A percentile compares a stretch with the other conserved stretches of the same genome.
Evolutionary conservation across 176 grass and related monocot species (phyloP).

Genomic region (Rhynchospora tenuis): DNA sequence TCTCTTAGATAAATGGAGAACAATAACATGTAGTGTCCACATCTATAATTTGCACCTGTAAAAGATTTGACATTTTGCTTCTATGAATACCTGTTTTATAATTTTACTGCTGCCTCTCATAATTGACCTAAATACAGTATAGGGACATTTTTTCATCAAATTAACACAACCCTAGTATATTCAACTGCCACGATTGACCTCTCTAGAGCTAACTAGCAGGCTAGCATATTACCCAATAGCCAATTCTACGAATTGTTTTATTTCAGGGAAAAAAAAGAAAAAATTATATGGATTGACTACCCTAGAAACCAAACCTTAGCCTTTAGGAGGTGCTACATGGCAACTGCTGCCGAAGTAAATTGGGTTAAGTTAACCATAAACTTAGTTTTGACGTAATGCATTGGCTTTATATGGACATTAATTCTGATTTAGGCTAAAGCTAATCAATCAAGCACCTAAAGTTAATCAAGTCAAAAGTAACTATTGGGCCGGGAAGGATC

Average conservation of each 20-base stretch:
- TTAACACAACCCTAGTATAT: not conserved
- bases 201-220: not conserved
- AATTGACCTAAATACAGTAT: not conserved
- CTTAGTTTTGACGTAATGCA: not conserved
- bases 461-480: constrained; percentile 9
- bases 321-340: not conserved
- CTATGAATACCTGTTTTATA: not conserved
- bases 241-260: not conserved
- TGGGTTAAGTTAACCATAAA: not conserved
- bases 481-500: not conserved
- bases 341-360: not conserved
- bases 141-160: not conserved
- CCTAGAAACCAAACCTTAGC: not conserved
- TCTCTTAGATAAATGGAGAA: not conserved
- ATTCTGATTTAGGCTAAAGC: not conserved
- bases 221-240: not conserved
- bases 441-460: constrained; percentile 2
- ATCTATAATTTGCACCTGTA: not conserved
- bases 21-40: not conserved
- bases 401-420: not conserved
- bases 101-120: not conserved
- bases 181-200: not conserved
- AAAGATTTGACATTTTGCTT: not conserved
- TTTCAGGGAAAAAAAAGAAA: not conserved
- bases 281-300: not conserved